Conservation (phyloP, 2,329 filamentous ascomycete genomes). For the Penicillium sp. region DNA sequence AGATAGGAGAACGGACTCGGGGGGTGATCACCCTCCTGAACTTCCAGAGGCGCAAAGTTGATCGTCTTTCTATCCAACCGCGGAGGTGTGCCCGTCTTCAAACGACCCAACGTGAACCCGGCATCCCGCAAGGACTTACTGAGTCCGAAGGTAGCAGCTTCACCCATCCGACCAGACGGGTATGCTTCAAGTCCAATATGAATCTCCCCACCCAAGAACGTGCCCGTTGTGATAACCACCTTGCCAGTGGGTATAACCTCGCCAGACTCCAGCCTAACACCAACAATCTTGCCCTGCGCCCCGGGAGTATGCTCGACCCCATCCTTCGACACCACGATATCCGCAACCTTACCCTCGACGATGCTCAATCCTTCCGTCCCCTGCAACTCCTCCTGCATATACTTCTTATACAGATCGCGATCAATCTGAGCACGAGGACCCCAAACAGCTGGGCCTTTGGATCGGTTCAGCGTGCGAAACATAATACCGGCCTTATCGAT, state of each 20-base stretch:
- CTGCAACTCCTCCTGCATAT: constrained; percentile 81
- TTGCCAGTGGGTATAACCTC: constrained; percentile 69
- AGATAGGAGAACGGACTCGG: constrained; percentile 87
- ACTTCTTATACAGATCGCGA: constrained; percentile 71
- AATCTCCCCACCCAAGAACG: constrained; percentile 93
- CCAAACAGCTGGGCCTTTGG: constrained; percentile 93
- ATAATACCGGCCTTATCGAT: constrained; percentile 90
- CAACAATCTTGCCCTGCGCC: constrained; percentile 64
- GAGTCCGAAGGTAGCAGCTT: constrained; percentile 82
- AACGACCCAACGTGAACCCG: constrained; percentile 75
- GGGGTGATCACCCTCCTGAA: constrained; percentile 72
- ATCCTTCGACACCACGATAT: constrained; percentile 67
- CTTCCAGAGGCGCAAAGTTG: constrained; percentile 61
- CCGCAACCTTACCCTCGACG: constrained; percentile 77
- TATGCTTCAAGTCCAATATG: constrained; percentile 80
- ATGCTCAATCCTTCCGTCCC: constrained; percentile 70
- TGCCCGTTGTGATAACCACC: constrained; percentile 92
- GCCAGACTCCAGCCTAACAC: constrained; percentile 78
- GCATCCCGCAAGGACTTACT: constrained; percentile 83
- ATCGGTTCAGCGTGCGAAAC: constrained; percentile 77
- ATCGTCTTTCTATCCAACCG: constrained; percentile 74
- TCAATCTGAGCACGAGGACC: constrained; percentile 95
- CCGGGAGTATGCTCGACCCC: constrained; percentile 40
- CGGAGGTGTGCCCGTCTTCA: constrained; percentile 94
- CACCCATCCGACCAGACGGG: constrained; percentile 84